These are phyloP conservation scores for Dacryopinax primogenitus DNA, from an alignment of 768 basidiomycete species.

Conservation along the genomic window DNA sequence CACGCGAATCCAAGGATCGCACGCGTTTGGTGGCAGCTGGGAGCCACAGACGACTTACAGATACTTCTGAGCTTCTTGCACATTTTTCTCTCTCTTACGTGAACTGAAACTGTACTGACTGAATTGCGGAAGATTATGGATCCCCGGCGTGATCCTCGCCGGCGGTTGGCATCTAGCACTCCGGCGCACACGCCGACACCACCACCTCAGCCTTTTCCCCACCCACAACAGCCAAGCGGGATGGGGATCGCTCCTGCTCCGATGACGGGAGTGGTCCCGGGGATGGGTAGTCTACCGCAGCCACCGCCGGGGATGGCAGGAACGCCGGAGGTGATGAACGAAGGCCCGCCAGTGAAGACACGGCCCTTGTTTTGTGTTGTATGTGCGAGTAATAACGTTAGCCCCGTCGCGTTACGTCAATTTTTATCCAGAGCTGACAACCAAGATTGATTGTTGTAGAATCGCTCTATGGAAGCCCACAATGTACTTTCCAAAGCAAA, in stretches of 20 bases:
- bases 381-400: slow-evolving; percentile 95
- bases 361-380: slow-evolving; percentile 92
- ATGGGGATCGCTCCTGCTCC: no score
- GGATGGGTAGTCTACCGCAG: background rate
- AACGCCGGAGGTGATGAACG: background rate
- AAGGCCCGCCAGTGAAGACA: slow-evolving; percentile 30
- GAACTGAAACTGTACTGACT: background rate
- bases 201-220: background rate
- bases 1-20: background rate
- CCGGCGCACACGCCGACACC: background rate
- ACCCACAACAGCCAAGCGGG: background rate
- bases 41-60: background rate
- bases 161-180: background rate
- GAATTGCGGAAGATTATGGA: background rate
- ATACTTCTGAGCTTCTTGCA: slow-evolving; percentile 1
- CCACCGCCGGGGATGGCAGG: background rate
- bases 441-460: slow-evolving; percentile 37
- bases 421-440: background rate
- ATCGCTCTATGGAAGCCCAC: slow-evolving; percentile 98
- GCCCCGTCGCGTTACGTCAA: slow-evolving; percentile 20
- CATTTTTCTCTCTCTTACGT: no score
- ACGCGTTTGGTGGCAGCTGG: background rate
- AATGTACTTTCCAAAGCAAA: slow-evolving; percentile 78
- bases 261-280: no score
- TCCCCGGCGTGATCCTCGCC: background rate